Conservation (phyloP, 257 asterid genomes). For the Nicotiana obtusifolia region DNA sequence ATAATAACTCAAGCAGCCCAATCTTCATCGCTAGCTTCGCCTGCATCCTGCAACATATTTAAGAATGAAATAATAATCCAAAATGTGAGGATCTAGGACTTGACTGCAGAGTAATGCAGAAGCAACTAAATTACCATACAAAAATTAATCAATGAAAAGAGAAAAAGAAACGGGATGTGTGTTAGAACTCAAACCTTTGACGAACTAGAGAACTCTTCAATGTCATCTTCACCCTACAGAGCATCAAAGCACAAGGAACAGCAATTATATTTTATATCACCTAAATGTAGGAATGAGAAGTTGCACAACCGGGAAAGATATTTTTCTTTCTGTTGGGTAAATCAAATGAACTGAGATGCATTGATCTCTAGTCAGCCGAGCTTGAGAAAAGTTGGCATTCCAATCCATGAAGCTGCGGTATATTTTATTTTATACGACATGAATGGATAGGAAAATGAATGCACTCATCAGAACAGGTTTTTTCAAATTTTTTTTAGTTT, state of each 20-base stretch:
- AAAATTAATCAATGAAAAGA: background rate
- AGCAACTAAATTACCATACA: background rate
- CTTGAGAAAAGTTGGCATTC: background rate
- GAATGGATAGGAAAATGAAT: background rate
- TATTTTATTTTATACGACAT: background rate
- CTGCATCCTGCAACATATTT: constrained; percentile 33
- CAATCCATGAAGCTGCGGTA: background rate
- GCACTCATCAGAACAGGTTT: background rate
- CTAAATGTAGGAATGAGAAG: background rate
- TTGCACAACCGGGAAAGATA: background rate
- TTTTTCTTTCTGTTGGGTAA: background rate
- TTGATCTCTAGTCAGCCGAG: background rate
- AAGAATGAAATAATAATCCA: background rate
- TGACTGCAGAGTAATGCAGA: background rate
- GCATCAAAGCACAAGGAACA: background rate
- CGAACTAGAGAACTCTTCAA: constrained; percentile 58
- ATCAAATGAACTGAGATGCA: background rate
- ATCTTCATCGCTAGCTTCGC: constrained; percentile 53
- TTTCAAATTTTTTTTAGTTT: background rate
- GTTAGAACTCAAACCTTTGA: constrained; percentile 37
- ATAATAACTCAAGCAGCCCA: constrained; percentile 40
- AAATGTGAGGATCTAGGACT: background rate
- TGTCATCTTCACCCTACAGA: constrained; percentile 50
- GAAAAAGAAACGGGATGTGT: constrained; percentile 1
- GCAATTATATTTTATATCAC: background rate